Evolutionary conservation across 2,329 filamentous ascomycete species (phyloP).

Genomic region (Cephalotrichum gorgonifer): DNA sequence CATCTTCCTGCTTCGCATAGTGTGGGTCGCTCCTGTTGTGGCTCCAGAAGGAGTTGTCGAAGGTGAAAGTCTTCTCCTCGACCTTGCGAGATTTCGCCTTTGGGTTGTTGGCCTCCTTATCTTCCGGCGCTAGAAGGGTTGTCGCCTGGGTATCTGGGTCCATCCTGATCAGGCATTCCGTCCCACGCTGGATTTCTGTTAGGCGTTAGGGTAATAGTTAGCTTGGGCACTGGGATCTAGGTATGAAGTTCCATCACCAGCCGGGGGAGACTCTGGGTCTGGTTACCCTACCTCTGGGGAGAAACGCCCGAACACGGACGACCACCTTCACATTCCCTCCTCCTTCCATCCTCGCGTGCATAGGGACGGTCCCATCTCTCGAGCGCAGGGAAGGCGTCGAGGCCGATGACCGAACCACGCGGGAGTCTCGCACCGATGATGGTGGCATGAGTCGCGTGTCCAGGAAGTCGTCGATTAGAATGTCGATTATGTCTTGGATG

Average conservation of each 20-base stretch:
- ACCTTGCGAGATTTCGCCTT: slow-evolving; percentile 60
- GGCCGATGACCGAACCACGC: slow-evolving; percentile 51
- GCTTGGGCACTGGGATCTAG: not conserved
- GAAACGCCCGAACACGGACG: slow-evolving; percentile 68
- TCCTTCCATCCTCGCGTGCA: slow-evolving; percentile 44
- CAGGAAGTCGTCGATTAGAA: slow-evolving; percentile 15
- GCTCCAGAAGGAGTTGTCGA: slow-evolving; percentile 98
- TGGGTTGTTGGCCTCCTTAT: slow-evolving; percentile 39
- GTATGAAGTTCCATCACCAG: not conserved
- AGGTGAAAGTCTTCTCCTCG: slow-evolving; percentile 87
- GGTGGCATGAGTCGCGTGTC: slow-evolving; percentile 35
- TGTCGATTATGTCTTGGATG: slow-evolving; percentile 23
- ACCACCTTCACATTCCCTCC: slow-evolving; percentile 77
- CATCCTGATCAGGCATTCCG: slow-evolving; percentile 85
- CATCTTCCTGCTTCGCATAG: slow-evolving; percentile 85
- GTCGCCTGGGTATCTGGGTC: slow-evolving; percentile 79
- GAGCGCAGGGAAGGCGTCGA: slow-evolving; percentile 71
- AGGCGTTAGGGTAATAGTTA: slow-evolving; percentile 1
- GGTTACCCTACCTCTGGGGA: slow-evolving; percentile 59
- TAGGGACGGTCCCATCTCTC: slow-evolving; percentile 54
- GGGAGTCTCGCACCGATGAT: slow-evolving; percentile 20
- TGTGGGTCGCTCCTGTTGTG: slow-evolving; percentile 69
- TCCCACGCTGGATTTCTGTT: slow-evolving; percentile 68
- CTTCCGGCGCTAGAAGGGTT: slow-evolving; percentile 60
- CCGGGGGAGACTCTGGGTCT: too few species aligned